A percentile compares a stretch with the other conserved stretches of the same genome.
Conservation (phyloP, 208 protist species). For the Leishmania turanica region DNA sequence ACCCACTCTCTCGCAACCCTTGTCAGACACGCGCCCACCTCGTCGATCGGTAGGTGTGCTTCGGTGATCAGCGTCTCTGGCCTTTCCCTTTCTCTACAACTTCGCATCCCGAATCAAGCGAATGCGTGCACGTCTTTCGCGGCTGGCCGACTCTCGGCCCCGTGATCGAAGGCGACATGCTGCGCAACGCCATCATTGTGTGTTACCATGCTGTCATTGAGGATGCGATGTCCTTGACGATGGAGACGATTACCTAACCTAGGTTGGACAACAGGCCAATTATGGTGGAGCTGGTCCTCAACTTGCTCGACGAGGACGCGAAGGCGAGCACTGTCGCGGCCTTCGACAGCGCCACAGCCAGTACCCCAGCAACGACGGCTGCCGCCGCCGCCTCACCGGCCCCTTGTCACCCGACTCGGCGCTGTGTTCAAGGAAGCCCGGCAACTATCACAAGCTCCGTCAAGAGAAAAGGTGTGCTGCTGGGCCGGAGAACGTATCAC, state of each 20-base stretch:
- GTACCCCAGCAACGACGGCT: not conserved
- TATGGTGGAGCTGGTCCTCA: conserved; percentile 29
- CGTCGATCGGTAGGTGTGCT: not conserved
- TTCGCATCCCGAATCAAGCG: not conserved
- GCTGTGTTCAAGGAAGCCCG: conserved; percentile 12
- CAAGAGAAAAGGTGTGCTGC: conserved; percentile 18
- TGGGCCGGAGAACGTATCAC: conserved; percentile 1
- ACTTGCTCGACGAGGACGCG: conserved; percentile 29
- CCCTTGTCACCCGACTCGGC: not conserved
- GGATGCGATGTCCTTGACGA: conserved; percentile 10
- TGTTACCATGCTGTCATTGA: conserved; percentile 20
- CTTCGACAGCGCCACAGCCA: not conserved
- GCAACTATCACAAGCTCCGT: conserved; percentile 24
- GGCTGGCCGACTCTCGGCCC: conserved; percentile 20
- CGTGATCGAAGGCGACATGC: conserved; percentile 4
- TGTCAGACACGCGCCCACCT: not conserved
- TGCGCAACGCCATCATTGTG: conserved; percentile 18
- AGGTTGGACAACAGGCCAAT: conserved; percentile 14
- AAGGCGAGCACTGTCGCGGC: conserved; percentile 6
- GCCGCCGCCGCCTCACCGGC: not conserved
- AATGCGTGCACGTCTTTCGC: not conserved
- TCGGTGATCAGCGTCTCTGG: not conserved
- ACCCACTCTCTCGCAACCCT: conserved; percentile 1
- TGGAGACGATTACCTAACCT: conserved; percentile 26
- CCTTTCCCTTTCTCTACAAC: not conserved